phyloP scores from a whole-genome alignment of 2,329 filamentous ascomycete genomes.

The Zymoseptoria ardabiliae region DNA sequence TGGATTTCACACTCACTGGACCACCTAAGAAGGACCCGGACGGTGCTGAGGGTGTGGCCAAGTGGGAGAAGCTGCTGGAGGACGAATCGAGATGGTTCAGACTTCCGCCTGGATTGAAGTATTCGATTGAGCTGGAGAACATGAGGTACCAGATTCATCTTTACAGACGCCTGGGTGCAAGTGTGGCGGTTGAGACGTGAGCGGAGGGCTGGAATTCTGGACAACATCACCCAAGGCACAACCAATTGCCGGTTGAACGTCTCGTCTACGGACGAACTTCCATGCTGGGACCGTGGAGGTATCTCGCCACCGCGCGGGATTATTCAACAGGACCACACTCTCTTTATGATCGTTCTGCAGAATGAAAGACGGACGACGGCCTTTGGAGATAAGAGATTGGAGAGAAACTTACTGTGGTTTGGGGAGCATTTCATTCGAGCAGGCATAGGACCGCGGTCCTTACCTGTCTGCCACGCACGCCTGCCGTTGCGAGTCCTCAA shows the following conservation, averaged over 20 bases:
- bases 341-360: too few relatives aligned
- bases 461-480: not conserved
- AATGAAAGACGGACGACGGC: not conserved
- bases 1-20: conserved; percentile 68
- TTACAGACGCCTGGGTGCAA: conserved; percentile 44
- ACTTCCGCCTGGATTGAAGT: conserved; percentile 54
- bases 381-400: not conserved
- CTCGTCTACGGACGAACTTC: not conserved
- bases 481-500: not conserved
- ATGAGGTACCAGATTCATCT: conserved; percentile 93
- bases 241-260: not conserved
- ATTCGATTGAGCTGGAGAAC: conserved; percentile 82
- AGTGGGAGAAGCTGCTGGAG: conserved; percentile 68
- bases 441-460: not conserved
- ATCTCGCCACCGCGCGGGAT: too few relatives aligned
- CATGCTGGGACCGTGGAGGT: too few relatives aligned
- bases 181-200: not conserved
- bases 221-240: not conserved
- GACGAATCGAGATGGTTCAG: conserved; percentile 84
- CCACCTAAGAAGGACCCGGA: conserved; percentile 8
- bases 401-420: not conserved
- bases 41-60: conserved; percentile 9
- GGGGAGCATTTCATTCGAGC: not conserved
- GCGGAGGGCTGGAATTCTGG: not conserved
- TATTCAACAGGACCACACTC: too few relatives aligned